Evolutionary conservation across 164 flowering plant species (phyloP).

Genomic region (Echeveria elegans): DNA sequence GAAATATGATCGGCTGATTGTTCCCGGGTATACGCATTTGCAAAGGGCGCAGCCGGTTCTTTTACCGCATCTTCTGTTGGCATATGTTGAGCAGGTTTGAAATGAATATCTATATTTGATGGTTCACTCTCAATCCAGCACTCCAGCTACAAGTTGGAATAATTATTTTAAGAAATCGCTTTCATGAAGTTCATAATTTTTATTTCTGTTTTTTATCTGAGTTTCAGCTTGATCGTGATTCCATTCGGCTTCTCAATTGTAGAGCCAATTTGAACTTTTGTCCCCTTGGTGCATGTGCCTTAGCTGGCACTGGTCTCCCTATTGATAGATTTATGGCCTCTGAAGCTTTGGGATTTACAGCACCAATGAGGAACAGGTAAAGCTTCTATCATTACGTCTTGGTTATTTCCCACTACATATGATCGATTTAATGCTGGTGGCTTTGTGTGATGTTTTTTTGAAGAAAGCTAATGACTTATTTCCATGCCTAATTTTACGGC

Average conservation of each 20-base stretch:
- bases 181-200: background rate
- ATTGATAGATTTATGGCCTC: conserved; percentile 93
- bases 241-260: conserved; percentile 72
- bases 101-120: background rate
- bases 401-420: background rate
- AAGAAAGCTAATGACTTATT: background rate
- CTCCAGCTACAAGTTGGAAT: no score
- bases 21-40: conserved; percentile 97
- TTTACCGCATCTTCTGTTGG: conserved; percentile 77
- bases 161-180: background rate
- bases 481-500: background rate
- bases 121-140: no score
- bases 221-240: conserved; percentile 93
- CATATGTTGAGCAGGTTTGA: conserved; percentile 94
- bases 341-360: conserved; percentile 73
- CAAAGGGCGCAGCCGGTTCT: conserved; percentile 97
- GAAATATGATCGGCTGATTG: conserved; percentile 67
- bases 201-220: background rate
- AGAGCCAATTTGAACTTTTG: conserved; percentile 67
- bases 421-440: background rate
- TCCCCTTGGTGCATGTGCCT: conserved; percentile 97
- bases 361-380: conserved; percentile 96
- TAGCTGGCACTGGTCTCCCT: conserved; percentile 98
- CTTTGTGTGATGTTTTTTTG: background rate
- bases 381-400: background rate